These are phyloP conservation scores for Hortiboletus campestris DNA, from an alignment of 768 basidiomycete genomes.

Conservation along the genomic window DNA sequence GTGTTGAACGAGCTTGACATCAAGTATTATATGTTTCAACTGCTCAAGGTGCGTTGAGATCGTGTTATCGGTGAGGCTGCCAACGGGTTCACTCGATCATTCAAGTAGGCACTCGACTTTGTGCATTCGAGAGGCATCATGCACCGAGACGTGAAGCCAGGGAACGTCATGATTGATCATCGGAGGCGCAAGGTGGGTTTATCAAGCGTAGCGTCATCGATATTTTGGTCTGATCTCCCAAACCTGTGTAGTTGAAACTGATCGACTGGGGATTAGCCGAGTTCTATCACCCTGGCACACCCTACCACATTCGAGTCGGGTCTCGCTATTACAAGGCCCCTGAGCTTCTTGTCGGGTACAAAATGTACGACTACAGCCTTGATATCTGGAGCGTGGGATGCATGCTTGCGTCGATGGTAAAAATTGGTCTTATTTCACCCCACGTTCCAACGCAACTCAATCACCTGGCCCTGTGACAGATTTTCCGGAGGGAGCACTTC, in stretches of 20 bases:
- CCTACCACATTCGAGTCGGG: conserved; percentile 73
- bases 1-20: conserved; percentile 62
- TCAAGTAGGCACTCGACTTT: conserved; percentile 55
- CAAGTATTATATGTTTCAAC: conserved; percentile 65
- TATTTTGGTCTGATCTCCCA: neutral
- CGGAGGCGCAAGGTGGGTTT: conserved; percentile 52
- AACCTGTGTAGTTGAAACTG: conserved; percentile 42
- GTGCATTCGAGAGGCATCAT: conserved; percentile 72
- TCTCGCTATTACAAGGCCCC: conserved; percentile 74
- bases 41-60: conserved; percentile 45
- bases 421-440: conserved; percentile 14
- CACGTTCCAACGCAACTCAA: neutral
- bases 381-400: conserved; percentile 76
- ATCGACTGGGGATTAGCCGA: conserved; percentile 81
- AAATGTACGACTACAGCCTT: conserved; percentile 68
- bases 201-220: neutral
- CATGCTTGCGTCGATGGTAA: conserved; percentile 72
- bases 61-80: neutral
- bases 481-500: conserved; percentile 73
- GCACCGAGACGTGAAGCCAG: conserved; percentile 67
- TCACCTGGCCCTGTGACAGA: conserved; percentile 35
- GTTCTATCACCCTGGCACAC: conserved; percentile 68
- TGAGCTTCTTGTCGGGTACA: conserved; percentile 69
- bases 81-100: neutral
- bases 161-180: conserved; percentile 76